Percentiles rank a stretch among this genome's conserved stretches.
phyloP scores from a whole-genome alignment of 2,329 filamentous ascomycete genomes.

The Colletotrichum kahawae region DNA sequence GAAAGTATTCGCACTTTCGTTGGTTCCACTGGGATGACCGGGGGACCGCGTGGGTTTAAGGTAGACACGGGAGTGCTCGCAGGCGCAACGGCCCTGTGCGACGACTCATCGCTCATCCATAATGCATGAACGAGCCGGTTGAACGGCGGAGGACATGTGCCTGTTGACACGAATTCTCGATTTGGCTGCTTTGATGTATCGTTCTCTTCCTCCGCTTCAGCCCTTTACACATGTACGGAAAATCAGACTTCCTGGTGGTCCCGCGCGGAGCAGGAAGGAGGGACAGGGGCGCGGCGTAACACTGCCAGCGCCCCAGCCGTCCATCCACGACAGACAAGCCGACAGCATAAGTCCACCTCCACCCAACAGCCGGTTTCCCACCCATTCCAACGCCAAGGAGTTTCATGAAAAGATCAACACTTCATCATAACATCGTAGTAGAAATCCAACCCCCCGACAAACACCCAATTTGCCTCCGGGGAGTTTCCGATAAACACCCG shows the following conservation, averaged over 20 bases:
- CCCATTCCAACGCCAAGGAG: slow-evolving; percentile 13
- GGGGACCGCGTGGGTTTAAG: neutral
- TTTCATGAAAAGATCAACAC: slow-evolving; percentile 18
- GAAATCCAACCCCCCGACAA: slow-evolving; percentile 3
- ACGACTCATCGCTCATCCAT: neutral
- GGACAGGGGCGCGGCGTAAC: neutral
- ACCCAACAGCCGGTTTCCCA: slow-evolving; percentile 7
- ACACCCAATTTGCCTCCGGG: slow-evolving; percentile 13
- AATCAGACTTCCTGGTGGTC: slow-evolving; percentile 5
- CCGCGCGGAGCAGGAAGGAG: neutral
- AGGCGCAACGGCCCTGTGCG: neutral
- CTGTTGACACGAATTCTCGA: neutral
- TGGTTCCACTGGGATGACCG: neutral
- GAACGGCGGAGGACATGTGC: neutral
- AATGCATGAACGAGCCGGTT: neutral
- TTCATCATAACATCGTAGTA: slow-evolving; percentile 23
- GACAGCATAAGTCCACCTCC: neutral
- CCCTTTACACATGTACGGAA: slow-evolving; percentile 12
- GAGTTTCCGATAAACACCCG: neutral
- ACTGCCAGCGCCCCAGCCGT: neutral
- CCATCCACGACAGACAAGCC: neutral
- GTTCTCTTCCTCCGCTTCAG: neutral
- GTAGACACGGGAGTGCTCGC: neutral
- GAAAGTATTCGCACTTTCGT: neutral
- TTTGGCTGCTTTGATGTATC: neutral